These are phyloP conservation scores for Adansonia grandidieri DNA, from an alignment of 441 rosid species.

Conservation along the genomic window DNA sequence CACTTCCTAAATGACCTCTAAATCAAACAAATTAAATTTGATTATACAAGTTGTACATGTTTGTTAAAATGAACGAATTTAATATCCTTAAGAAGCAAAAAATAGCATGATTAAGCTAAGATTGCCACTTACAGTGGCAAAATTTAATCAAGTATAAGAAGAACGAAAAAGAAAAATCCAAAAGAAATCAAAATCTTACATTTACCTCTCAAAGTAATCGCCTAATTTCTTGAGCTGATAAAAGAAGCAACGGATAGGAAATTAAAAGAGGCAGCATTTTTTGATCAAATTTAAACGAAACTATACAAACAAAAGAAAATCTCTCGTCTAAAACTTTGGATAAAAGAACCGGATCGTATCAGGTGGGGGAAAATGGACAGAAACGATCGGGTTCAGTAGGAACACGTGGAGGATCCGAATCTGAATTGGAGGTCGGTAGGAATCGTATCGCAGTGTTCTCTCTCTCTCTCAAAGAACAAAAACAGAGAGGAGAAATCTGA, in stretches of 20 bases:
- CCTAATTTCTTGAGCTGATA: constrained; percentile 18
- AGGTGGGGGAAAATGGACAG: constrained; percentile 30
- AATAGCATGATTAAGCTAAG: constrained; percentile 11
- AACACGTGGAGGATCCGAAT: constrained; percentile 47
- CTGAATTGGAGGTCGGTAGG: constrained; percentile 22
- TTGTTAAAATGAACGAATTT: neutral
- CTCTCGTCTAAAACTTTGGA: constrained; percentile 23
- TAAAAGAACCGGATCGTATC: constrained; percentile 42
- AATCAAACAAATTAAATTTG: neutral
- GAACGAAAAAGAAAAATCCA: neutral
- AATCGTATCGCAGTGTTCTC: neutral
- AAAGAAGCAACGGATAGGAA: neutral
- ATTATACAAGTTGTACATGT: neutral
- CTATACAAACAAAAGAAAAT: constrained; percentile 23
- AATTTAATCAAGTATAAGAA: neutral
- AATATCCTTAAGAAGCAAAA: neutral
- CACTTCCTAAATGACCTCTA: neutral
- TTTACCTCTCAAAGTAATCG: constrained; percentile 18
- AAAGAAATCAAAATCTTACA: constrained; percentile 28
- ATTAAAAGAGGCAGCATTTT: neutral
- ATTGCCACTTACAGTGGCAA: neutral
- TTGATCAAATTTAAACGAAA: constrained; percentile 21
- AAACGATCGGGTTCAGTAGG: constrained; percentile 12
- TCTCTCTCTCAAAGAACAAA: neutral
- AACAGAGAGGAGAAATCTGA: too few relatives aligned